Conservation (phyloP, 2,329 filamentous ascomycete species). For the Amylocarpus encephaloides region DNA sequence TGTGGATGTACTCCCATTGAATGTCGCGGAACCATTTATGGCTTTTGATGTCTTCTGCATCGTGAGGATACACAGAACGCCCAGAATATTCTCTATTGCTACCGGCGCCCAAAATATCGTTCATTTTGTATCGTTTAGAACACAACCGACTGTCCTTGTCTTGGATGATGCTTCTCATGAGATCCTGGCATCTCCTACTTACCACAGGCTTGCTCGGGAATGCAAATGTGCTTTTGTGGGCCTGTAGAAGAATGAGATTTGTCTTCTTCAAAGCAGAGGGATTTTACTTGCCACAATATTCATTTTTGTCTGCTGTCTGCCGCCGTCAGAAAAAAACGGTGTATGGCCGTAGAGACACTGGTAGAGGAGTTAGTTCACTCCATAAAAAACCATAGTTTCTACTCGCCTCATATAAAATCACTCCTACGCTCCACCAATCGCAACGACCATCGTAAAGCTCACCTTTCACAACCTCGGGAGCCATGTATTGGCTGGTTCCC, state of each 20-base stretch:
- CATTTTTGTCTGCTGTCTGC: slow-evolving; percentile 72
- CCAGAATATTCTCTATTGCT: slow-evolving; percentile 36
- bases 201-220: slow-evolving; percentile 65
- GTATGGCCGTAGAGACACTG: slow-evolving; percentile 85
- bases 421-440: slow-evolving; percentile 94
- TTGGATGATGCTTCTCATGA: slow-evolving; percentile 66
- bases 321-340: slow-evolving; percentile 73
- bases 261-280: background rate
- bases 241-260: slow-evolving; percentile 39
- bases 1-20: slow-evolving; percentile 69
- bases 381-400: background rate
- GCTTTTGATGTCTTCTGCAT: slow-evolving; percentile 81
- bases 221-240: slow-evolving; percentile 61
- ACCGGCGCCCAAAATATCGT: slow-evolving; percentile 42
- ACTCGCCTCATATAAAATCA: slow-evolving; percentile 80
- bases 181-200: slow-evolving; percentile 65
- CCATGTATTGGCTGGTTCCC: slow-evolving; percentile 97
- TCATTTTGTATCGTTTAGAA: slow-evolving; percentile 64
- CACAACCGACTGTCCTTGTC: slow-evolving; percentile 73
- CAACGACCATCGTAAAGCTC: slow-evolving; percentile 84
- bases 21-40: slow-evolving; percentile 82
- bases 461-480: slow-evolving; percentile 82
- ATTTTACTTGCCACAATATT: slow-evolving; percentile 64
- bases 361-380: background rate
- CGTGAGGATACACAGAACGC: slow-evolving; percentile 71